Percentiles rank a stretch among this genome's conserved stretches.
Evolutionary conservation across 768 basidiomycete species (phyloP).

Genomic region (Fomitopsis serialis): DNA sequence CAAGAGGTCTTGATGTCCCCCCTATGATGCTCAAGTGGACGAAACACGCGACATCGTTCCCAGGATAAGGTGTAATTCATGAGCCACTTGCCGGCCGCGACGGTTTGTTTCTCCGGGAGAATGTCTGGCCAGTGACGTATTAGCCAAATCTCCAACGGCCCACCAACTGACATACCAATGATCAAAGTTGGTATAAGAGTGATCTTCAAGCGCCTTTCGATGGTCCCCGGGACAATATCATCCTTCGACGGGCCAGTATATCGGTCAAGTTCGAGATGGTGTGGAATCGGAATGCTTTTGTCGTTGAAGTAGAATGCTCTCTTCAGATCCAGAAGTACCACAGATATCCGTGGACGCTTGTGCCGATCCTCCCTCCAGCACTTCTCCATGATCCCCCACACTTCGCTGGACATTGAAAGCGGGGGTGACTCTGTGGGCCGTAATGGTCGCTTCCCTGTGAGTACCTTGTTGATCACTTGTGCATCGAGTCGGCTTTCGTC

Average conservation of each 20-base stretch:
- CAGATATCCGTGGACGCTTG: not conserved
- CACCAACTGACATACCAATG: not conserved
- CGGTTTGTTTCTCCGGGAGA: not conserved
- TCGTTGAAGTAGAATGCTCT: not conserved
- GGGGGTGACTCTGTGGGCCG: not conserved
- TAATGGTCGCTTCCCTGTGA: not conserved
- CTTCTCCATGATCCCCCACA: slow-evolving; percentile 5
- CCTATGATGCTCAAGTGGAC: not conserved
- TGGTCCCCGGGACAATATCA: not conserved
- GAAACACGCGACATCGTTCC: not conserved
- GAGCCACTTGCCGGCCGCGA: not conserved
- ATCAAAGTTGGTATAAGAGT: not conserved
- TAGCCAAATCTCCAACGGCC: not conserved
- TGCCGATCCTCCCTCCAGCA: slow-evolving; percentile 4
- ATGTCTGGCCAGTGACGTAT: not conserved
- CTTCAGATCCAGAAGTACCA: not conserved
- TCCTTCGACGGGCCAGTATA: not conserved
- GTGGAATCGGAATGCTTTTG: not conserved
- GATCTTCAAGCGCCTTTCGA: not conserved
- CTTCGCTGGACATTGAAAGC: not conserved
- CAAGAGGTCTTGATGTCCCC: not conserved
- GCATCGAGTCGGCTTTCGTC: not conserved
- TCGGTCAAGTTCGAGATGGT: not conserved
- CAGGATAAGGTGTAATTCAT: not conserved
- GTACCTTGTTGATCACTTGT: not conserved